Percentiles rank a stretch among this genome's conserved stretches.
phyloP scores from a whole-genome alignment of 2,329 filamentous ascomycete genomes.

The Hawksworthiomyces lignivorus region DNA sequence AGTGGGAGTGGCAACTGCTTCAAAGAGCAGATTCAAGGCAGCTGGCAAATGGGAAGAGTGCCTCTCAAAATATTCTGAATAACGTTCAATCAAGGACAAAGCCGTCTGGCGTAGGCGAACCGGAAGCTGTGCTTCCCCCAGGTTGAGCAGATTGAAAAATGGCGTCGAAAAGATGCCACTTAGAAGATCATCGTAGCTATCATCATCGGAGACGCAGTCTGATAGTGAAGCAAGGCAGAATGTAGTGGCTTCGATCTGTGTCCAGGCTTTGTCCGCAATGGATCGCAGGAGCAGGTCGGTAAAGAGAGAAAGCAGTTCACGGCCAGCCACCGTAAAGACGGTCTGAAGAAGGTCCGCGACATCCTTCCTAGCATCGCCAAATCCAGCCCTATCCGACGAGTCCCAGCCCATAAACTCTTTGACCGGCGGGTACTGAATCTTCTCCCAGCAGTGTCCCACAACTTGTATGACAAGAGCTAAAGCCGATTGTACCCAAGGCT shows the following conservation, averaged over 20 bases:
- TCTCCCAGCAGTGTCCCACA: conserved; percentile 59
- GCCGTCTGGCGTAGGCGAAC: conserved; percentile 59
- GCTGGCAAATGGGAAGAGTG: conserved; percentile 59
- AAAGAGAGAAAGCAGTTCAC: conserved; percentile 49
- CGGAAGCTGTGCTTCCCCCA: conserved; percentile 46
- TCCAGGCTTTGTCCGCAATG: conserved; percentile 43
- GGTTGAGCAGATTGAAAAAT: conserved; percentile 47
- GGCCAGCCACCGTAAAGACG: conserved; percentile 55
- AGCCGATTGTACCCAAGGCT: conserved; percentile 50
- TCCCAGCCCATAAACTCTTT: conserved; percentile 59
- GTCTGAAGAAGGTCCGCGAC: conserved; percentile 71
- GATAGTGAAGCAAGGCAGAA: conserved; percentile 60
- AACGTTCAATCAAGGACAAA: conserved; percentile 62
- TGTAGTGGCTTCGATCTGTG: conserved; percentile 51
- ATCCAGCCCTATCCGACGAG: conserved; percentile 57
- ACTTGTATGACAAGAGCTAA: conserved; percentile 54
- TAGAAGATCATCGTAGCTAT: conserved; percentile 51
- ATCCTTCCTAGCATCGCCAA: conserved; percentile 67
- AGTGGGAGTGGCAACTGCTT: conserved; percentile 51
- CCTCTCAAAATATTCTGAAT: conserved; percentile 68
- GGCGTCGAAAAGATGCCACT: conserved; percentile 53
- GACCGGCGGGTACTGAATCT: conserved; percentile 58
- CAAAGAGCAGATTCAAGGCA: conserved; percentile 68
- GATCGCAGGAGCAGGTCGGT: conserved; percentile 45
- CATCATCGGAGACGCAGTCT: conserved; percentile 54